A percentile compares a stretch with the other conserved stretches of the same genome.
These are phyloP conservation scores for Trichoderma sp. DNA, from an alignment of 2,329 filamentous ascomycete species.

Conservation along the genomic window DNA sequence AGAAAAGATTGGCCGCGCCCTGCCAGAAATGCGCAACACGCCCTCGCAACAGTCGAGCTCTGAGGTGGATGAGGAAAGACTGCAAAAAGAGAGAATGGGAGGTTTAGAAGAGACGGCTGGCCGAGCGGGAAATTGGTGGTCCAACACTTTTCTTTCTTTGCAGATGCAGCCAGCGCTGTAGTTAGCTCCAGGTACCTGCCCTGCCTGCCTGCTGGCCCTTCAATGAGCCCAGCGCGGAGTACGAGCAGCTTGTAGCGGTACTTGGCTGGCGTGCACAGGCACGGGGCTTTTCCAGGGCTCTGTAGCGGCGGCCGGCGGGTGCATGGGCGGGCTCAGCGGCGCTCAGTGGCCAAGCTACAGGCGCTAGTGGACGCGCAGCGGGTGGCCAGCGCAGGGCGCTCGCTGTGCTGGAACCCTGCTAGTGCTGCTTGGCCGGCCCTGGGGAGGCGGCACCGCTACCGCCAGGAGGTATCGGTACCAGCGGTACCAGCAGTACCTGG, in stretches of 20 bases:
- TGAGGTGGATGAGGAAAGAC: slow-evolving; percentile 25
- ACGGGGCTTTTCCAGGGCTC: slow-evolving; percentile 14
- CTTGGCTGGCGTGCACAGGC: neutral
- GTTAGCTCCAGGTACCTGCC: slow-evolving; percentile 25
- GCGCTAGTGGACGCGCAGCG: neutral
- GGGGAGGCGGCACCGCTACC: neutral
- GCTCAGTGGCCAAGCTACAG: neutral
- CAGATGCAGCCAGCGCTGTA: neutral
- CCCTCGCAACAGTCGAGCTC: slow-evolving; percentile 27
- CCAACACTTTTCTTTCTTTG: slow-evolving; percentile 25
- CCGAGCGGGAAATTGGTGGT: slow-evolving; percentile 28
- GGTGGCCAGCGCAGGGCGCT: slow-evolving; percentile 6
- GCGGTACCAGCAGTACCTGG: neutral
- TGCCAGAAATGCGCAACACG: slow-evolving; percentile 30
- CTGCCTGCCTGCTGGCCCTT: neutral
- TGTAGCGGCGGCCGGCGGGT: neutral
- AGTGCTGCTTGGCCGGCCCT: neutral
- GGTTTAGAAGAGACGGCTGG: slow-evolving; percentile 21
- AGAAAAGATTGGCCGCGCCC: slow-evolving; percentile 27
- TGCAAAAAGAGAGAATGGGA: slow-evolving; percentile 26
- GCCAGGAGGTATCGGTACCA: neutral
- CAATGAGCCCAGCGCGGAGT: neutral
- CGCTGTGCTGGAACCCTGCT: neutral
- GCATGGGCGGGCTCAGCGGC: neutral
- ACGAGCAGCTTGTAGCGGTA: neutral